Evolutionary conservation across 139 green algal genomes (phyloP), one percentile per base, ranked within the genome.

Genomic region (Chlorella vulgaris): DNA sequence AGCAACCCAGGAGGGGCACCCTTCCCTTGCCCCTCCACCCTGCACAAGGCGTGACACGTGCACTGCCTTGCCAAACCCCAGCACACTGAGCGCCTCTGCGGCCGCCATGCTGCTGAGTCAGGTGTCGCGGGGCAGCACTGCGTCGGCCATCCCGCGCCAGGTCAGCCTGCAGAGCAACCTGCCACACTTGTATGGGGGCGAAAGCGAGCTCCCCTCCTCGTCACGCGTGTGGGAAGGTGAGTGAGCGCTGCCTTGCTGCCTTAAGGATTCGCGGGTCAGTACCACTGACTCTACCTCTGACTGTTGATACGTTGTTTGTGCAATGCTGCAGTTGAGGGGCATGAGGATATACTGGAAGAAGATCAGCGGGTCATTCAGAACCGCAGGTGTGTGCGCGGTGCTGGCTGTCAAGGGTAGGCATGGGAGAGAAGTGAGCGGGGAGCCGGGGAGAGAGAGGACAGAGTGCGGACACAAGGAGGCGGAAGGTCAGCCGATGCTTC

Each of bases 61-160:
- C 74, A 58, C 3, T 0, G 6, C n/a, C 19, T n/a, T 50, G 43
- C 3, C 33, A 2, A 33, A 29, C 35, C 13, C n/a, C n/a, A n/a
- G n/a, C n/a, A n/a, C n/a, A n/a, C n/a, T n/a, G n/a, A n/a, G n/a
- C n/a, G n/a, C n/a, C n/a, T n/a, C n/a, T n/a, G n/a, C 53, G 28
- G 28, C 55, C n/a, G 26, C 55, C 38, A 28, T 36, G 24, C 55
- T 70, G 58, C 43, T 63, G 38, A 39, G 60, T 26, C 60, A 61
- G 38, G 74, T 58, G 3, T 70, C 74, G 13, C 39, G 21, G 22
- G 70, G 31, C 31, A 67, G 76, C 43, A 35, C 51, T 2, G 77
- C 77, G 4, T 53, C 77, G 8, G 77, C 77, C 0, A 35, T 83
- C 42, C 76, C 74, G 62, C 76, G 76, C 28, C 76, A 82, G 40